Conservation (phyloP, 306 rosid species). For the Castanea mollissima region DNA sequence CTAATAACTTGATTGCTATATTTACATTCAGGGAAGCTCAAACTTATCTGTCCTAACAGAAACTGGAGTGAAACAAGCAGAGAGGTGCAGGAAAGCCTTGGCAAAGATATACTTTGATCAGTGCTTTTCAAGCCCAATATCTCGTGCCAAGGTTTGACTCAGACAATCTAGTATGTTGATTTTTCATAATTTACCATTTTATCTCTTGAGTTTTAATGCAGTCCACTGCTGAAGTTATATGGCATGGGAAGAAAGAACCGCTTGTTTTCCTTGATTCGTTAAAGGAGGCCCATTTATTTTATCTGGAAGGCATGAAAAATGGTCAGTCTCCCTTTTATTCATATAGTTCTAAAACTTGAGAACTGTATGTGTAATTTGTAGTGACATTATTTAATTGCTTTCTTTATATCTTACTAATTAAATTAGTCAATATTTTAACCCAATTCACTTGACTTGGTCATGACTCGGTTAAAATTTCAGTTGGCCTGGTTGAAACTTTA, state of each 20-base stretch:
- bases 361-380: not conserved
- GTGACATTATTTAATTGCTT: not conserved
- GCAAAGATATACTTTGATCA: constrained; percentile 51
- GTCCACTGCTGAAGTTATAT: constrained; percentile 73
- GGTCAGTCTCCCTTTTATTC: constrained; percentile 42
- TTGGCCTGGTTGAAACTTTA: not conserved
- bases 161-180: not conserved
- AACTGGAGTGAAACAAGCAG: constrained; percentile 63
- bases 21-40: constrained; percentile 51
- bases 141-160: constrained; percentile 66
- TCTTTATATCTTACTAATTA: too few relatives aligned
- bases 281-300: constrained; percentile 64
- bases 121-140: constrained; percentile 74
- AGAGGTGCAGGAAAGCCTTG: constrained; percentile 60
- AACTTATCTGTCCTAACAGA: constrained; percentile 64
- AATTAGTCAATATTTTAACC: not conserved
- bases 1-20: constrained; percentile 4
- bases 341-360: not conserved
- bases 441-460: not conserved
- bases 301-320: constrained; percentile 84
- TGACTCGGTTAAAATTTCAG: not conserved
- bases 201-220: constrained; percentile 34
- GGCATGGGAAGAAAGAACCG: constrained; percentile 65
- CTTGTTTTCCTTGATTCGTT: constrained; percentile 61
- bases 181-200: not conserved